Base-by-base conservation (phyloP, 768 basidiomycete genomes). In the Lepiota subincarnata region DNA sequence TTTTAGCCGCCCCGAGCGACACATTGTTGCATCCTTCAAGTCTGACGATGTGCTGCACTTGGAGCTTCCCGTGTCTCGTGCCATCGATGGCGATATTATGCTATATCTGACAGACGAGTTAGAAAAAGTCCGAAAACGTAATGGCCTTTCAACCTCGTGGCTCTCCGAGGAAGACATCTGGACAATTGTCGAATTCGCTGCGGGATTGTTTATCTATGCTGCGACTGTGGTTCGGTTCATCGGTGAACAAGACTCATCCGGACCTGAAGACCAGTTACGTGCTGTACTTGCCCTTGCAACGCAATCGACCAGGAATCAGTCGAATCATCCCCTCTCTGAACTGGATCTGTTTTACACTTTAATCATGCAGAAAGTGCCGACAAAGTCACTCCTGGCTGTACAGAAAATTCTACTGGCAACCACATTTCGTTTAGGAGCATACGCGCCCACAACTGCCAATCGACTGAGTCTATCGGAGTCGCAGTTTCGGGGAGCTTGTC, bases 181-280 rank as follows among this genome's bases (percentile, higher is more conserved):
- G 13, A 16, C 13, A 2, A 24, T 50, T 11, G 41, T 50, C 12
- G 28, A 50, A 3, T 26, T 31, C 19, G 13, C 24, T 24, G 41
- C 39, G 5, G 50, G 50, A 18, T 31, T 41, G 31, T 42, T 41
- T 28, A 43, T 50, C 16, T 50, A 43, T n/a, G 50, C 31, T 6
- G 39, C 40, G 8, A 50, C 50, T 6, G 16, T 50, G 3, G 20
- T 42, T 12, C 41, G 50, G 3, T 50, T 42, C 11, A 35, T 50
- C 10, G 28, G 16, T 3, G 40, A 50, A 11, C 6, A 14, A 3
- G 35, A 50, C 16, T 50, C 50, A 11, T 14, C 35, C 19, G 50
- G 50, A n/a, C 50, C 50, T 5, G 50, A 50, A 14, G 39, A 50
- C 13, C 50, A 50, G 36, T 28, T 50, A 6, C 50, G 18, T 2